These are phyloP conservation scores for Miamiensis avidus DNA, from an alignment of 169 alveolate genomes.

Conservation along the genomic window DNA sequence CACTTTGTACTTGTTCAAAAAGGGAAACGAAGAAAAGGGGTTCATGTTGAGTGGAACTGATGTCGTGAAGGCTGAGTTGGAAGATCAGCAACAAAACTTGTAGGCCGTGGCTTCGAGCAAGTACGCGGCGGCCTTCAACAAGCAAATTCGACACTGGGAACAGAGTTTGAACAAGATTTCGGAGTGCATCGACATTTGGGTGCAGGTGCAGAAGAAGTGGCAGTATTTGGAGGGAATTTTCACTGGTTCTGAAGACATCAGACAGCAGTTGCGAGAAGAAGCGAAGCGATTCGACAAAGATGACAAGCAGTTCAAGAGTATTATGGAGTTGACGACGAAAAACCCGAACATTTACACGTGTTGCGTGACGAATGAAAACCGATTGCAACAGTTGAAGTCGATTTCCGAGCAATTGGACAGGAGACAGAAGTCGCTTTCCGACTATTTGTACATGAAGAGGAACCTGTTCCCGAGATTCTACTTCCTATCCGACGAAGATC, in stretches of 20 bases:
- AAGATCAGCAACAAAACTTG: constrained; percentile 91
- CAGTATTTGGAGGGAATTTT: constrained; percentile 93
- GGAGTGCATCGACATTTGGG: constrained; percentile 93
- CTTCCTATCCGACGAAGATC: constrained; percentile 94
- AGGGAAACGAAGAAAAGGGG: constrained; percentile 81
- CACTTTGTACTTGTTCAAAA: constrained; percentile 81
- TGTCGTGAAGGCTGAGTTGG: constrained; percentile 85
- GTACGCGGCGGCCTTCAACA: constrained; percentile 88
- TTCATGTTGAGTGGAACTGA: constrained; percentile 88
- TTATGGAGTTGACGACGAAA: constrained; percentile 87
- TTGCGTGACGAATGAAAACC: constrained; percentile 83
- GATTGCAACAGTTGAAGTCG: constrained; percentile 84
- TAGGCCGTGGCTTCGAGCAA: constrained; percentile 87
- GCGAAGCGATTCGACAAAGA: constrained; percentile 91
- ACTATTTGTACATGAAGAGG: constrained; percentile 92
- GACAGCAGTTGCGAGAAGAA: constrained; percentile 93
- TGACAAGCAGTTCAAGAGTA: constrained; percentile 83
- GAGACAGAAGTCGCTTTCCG: constrained; percentile 87
- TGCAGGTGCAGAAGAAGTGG: constrained; percentile 84
- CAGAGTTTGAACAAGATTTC: constrained; percentile 87
- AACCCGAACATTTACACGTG: constrained; percentile 81
- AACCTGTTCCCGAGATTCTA: constrained; percentile 91
- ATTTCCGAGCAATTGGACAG: constrained; percentile 88
- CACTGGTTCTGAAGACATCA: constrained; percentile 92
- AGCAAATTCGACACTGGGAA: constrained; percentile 90